Evolutionary conservation across 805 yeast genomes (phyloP), one percentile per base, ranked within the genome.

Genomic region (Candida khao-thaluensis): DNA sequence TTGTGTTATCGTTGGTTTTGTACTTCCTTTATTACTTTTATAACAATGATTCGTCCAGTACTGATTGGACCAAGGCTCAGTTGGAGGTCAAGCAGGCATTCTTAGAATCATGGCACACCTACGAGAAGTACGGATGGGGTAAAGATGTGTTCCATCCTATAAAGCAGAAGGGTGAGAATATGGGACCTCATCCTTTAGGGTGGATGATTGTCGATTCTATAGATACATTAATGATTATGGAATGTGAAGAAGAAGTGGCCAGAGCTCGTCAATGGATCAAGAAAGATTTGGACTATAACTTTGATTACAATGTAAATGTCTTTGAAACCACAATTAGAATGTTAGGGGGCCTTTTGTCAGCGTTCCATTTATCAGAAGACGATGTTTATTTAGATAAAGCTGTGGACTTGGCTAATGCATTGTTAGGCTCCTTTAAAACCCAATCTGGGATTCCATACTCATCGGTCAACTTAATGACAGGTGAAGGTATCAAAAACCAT

Each of bases 271-370:
- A 75, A 4, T 90, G 96, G 95, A 83, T 90, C 35, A 71, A 74
- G 34, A 64, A 80, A 40, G 87, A 78, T 36, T 68, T 90, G 47
- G 71, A 70, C 38, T 89, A 86, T 56, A 77, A 80, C 50, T 77
- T 85, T 49, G 85, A 87, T 56, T 77, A 81, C 44, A 75, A 75
- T 24, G 93, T 87, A 29, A 88, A 83, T 55, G 81, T 88, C 5
- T 90, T 90, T 61, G 97, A 89, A 57, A 88, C 96, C n/a, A 87
- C 97, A 5, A 89, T 87, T 47, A 73, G 96, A 56, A 87, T 90
- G 95, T 66, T 90, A 17, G 97, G 97, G 30, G 97, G 97, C 0
- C 68, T 90, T n/a, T 64, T 90, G 35, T 82, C 95, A 2, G 95
- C 95, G 0, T 78, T 77, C 54, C 81, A 85, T 48, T 62, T 87